Evolutionary conservation across 108 stramenopile genomes (phyloP), one percentile per base, ranked within the genome.

Genomic region (Pseudonitzschia delicatissima): DNA sequence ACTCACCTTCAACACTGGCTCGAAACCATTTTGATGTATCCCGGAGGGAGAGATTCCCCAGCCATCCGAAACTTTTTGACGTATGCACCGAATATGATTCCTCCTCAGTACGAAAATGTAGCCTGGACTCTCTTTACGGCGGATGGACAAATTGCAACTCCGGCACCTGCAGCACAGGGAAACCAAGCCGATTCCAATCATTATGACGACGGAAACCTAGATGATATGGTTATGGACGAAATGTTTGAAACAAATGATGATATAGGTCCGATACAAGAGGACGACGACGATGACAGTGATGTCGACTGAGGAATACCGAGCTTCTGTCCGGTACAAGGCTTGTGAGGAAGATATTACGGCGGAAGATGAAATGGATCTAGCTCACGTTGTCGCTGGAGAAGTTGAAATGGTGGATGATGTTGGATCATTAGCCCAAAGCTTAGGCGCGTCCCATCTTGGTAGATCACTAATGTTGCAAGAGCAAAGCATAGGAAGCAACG

Each of bases 361-460:
- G 39, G 84, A 85, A n/a, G 92, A 93, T 55, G 78, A 83, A 48
- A 69, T 72, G 67, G 85, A 86, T 32, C 64, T 87, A 1, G 82
- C 82, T 68, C 77, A 84, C 37, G 66, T 84, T 17, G 77, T 87
- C 39, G 79, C 82, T 9, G 81, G 72, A 5, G 86, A 90, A 69
- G 85, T 89, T 2, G 87, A 90, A 72, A 94, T 94, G 88, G 69
- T 94, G n/a, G 90, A 94, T 53, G 90, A 90, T 76, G 81, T 94
- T 47, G 93, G 93, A 0, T 84, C 83, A 12, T 62, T 90, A 40
- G 88, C 87, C 4, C 90, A 91, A 61, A 88, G 85, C 60, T 27
- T 94, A 40, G 93, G 90, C 11, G 93, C 90, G 0, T 86, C 84
- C 47, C 90, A 91, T 69, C 58, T 94, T 20, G 90, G 93, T 45